Base-by-base conservation (phyloP, 2,329 filamentous ascomycete species). In the Mollisiaceae sp. region DNA sequence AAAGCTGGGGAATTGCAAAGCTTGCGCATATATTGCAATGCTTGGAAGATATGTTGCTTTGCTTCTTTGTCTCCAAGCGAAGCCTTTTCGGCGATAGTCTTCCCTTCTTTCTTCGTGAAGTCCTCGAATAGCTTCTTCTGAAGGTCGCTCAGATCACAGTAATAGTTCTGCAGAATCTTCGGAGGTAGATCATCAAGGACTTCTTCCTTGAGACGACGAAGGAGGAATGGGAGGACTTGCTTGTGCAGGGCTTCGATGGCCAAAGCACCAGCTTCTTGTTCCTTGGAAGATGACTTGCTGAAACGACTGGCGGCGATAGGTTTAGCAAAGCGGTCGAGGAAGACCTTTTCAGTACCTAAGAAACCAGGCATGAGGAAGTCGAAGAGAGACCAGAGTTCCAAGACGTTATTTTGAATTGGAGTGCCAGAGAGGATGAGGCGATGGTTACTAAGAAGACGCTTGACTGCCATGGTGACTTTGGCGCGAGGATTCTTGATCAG, bases 281-380 rank as follows among this genome's bases (percentile, higher is more conserved):
- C 95, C 75, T 97, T 98, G 0, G 95, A 97, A 1, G 94, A 98
- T 1, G 95, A 97, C 78, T 98, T 99, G 79, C 92, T 94, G 76
- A 94, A 97, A 22, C 96, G 91, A 75, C 93, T 97, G 4, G 94
- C 94, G 1, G 94, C 90, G 59, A 98, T 93, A 0, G 90, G 91
- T 78, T 96, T 97, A 2, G 93, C 92, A 59, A 99, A 93, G 3
- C 94, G 89, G 77, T 97, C 96, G 74, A 97, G 90, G 78, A 98
- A 92, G 59, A 95, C 89, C 79, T 97, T 97, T 76, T 99, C 95
- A 0, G 90, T 93, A 38, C 95, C 95, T 8, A 99, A 83, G 82
- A 99, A 99, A 1, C 95, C 96, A 2, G 96, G 95, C 95, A 99
- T 99, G 67, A 99, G 83, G 81, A 99, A 99, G 79, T 99, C 95